These are phyloP conservation scores for Periglandula ipomoeae DNA, from an alignment of 2,329 filamentous ascomycete genomes.

Conservation along the genomic window DNA sequence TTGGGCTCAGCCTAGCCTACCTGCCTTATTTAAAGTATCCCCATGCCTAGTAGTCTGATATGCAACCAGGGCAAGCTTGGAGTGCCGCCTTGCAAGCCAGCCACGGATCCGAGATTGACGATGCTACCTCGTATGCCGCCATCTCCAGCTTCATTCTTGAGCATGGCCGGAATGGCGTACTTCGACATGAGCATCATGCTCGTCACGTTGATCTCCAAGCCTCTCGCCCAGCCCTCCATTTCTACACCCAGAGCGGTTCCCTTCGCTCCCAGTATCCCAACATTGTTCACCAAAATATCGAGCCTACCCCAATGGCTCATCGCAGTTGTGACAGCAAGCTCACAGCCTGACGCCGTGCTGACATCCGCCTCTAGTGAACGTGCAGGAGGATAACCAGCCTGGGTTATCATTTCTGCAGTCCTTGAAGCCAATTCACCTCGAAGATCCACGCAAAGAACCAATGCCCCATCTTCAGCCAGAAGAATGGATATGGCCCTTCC, in stretches of 20 bases:
- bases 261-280: constrained; percentile 48
- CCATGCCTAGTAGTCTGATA: no score
- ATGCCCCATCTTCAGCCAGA: constrained; percentile 47
- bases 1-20: no score
- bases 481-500: constrained; percentile 49
- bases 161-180: constrained; percentile 51
- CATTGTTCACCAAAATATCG: constrained; percentile 57
- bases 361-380: constrained; percentile 43
- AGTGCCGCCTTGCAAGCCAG: constrained; percentile 40
- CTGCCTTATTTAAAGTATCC: no score
- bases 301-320: constrained; percentile 43
- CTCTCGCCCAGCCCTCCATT: constrained; percentile 45
- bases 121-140: constrained; percentile 39
- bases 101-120: constrained; percentile 55
- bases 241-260: constrained; percentile 54
- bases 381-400: constrained; percentile 24
- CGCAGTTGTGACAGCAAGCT: constrained; percentile 29
- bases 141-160: constrained; percentile 30
- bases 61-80: constrained; percentile 34
- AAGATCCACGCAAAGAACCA: constrained; percentile 50
- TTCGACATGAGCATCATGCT: constrained; percentile 59
- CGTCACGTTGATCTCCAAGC: constrained; percentile 52
- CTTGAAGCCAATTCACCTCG: constrained; percentile 38
- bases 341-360: constrained; percentile 43
- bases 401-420: constrained; percentile 38